These are phyloP conservation scores for Coemansia asiatica DNA, from an alignment of 192 early-diverging fungal genomes.

Conservation along the genomic window DNA sequence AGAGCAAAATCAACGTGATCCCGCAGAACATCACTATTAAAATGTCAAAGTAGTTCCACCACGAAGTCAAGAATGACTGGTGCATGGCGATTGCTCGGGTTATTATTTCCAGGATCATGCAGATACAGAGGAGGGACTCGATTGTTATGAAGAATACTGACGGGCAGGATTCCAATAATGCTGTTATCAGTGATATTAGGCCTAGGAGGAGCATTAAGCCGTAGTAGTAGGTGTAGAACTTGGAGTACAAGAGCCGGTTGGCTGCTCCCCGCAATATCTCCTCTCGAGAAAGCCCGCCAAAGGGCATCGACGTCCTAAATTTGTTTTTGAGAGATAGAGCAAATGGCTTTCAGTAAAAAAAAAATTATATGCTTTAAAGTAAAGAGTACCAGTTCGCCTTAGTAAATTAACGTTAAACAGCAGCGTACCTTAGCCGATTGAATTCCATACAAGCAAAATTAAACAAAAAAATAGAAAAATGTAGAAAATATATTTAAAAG, in stretches of 20 bases:
- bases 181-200: conserved; percentile 54
- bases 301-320: conserved; percentile 33
- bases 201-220: conserved; percentile 52
- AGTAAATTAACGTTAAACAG: too few relatives aligned
- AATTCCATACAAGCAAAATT: conserved; percentile 28
- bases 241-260: conserved; percentile 63
- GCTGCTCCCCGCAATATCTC: conserved; percentile 60
- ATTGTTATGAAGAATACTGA: conserved; percentile 68
- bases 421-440: conserved; percentile 30
- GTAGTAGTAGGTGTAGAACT: conserved; percentile 61
- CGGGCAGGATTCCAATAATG: conserved; percentile 52
- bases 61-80: conserved; percentile 54
- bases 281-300: conserved; percentile 46
- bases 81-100: conserved; percentile 67
- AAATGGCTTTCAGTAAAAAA: too few relatives aligned
- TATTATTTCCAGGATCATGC: conserved; percentile 74
- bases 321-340: neutral
- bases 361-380: too few relatives aligned
- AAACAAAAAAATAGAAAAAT: conserved; percentile 6
- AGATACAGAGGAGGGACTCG: conserved; percentile 69
- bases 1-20: conserved; percentile 66
- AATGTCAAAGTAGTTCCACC: conserved; percentile 75
- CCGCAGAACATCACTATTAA: conserved; percentile 67
- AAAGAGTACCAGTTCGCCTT: too few relatives aligned
- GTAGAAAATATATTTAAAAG: conserved; percentile 6